These are phyloP conservation scores for Diaporthe eres DNA, from an alignment of 2,329 filamentous ascomycete genomes.

Conservation along the genomic window DNA sequence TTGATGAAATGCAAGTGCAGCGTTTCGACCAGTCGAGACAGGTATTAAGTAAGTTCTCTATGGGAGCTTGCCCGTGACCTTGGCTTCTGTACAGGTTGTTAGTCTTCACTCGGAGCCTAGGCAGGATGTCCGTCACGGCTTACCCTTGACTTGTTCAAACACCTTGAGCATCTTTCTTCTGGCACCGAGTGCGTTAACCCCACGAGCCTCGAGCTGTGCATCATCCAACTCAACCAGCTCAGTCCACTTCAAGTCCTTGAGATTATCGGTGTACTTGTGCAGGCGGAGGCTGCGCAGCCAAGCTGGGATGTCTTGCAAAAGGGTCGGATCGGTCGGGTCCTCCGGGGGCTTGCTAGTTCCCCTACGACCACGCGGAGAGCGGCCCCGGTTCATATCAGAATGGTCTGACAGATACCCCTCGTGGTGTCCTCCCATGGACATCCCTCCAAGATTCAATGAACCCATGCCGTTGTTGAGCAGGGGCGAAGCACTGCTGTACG, in stretches of 20 bases:
- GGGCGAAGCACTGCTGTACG: conserved; percentile 84
- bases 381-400: conserved; percentile 89
- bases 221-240: conserved; percentile 94
- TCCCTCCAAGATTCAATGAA: conserved; percentile 78
- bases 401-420: conserved; percentile 96
- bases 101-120: conserved; percentile 45
- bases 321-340: conserved; percentile 90
- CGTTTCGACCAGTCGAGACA: conserved; percentile 9
- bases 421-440: conserved; percentile 76
- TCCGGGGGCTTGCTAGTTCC: conserved; percentile 98
- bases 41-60: conserved; percentile 48
- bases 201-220: conserved; percentile 90
- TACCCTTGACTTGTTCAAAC: conserved; percentile 93
- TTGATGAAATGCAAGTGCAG: conserved; percentile 26
- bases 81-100: conserved; percentile 70
- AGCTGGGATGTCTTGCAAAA: conserved; percentile 94
- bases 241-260: conserved; percentile 98
- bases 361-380: conserved; percentile 90
- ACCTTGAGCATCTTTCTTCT: conserved; percentile 99
- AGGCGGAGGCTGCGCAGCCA: conserved; percentile 95
- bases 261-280: conserved; percentile 98
- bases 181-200: conserved; percentile 94
- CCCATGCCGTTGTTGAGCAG: conserved; percentile 79
- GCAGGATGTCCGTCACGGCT: conserved; percentile 42
- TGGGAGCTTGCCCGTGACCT: conserved; percentile 78